These are phyloP conservation scores for Pilaira anomala DNA, from an alignment of 192 early-diverging fungal genomes.

Conservation along the genomic window DNA sequence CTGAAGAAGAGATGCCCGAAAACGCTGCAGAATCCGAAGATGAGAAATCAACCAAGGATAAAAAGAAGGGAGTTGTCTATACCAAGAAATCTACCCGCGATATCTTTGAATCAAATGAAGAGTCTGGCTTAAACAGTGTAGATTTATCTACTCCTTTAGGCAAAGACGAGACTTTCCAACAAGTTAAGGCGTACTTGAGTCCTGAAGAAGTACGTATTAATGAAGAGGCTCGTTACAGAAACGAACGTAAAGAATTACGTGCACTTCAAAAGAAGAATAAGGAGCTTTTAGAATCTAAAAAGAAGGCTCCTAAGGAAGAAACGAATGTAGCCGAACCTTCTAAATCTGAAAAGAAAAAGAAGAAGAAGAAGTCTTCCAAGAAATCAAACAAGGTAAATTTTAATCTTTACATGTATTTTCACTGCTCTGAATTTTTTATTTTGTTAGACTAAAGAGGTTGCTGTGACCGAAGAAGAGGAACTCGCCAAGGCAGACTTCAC, in stretches of 20 bases:
- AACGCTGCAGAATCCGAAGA: conserved; percentile 54
- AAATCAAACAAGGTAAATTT: neutral
- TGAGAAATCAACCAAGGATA: conserved; percentile 5
- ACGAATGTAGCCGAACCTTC: neutral
- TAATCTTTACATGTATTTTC: neutral
- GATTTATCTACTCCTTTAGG: conserved; percentile 55
- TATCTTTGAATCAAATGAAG: conserved; percentile 28
- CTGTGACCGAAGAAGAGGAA: neutral
- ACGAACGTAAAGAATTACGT: conserved; percentile 29
- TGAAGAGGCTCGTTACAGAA: conserved; percentile 43
- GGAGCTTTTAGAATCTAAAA: conserved; percentile 1
- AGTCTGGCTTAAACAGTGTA: conserved; percentile 41
- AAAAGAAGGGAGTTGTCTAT: conserved; percentile 12
- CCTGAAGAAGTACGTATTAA: conserved; percentile 51
- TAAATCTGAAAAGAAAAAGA: conserved; percentile 15
- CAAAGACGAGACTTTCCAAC: conserved; percentile 54
- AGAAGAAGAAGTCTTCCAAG: conserved; percentile 16
- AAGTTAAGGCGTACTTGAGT: conserved; percentile 47
- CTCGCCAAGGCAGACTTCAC: conserved; percentile 1
- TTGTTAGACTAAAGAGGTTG: too few relatives aligned
- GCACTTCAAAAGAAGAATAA: conserved; percentile 10
- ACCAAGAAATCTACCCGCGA: conserved; percentile 19
- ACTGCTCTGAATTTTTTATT: neutral
- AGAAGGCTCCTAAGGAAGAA: neutral
- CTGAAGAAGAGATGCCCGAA: conserved; percentile 60